phyloP scores from a whole-genome alignment of 2,329 filamentous ascomycete genomes.

The Venturiaceae sp. region DNA sequence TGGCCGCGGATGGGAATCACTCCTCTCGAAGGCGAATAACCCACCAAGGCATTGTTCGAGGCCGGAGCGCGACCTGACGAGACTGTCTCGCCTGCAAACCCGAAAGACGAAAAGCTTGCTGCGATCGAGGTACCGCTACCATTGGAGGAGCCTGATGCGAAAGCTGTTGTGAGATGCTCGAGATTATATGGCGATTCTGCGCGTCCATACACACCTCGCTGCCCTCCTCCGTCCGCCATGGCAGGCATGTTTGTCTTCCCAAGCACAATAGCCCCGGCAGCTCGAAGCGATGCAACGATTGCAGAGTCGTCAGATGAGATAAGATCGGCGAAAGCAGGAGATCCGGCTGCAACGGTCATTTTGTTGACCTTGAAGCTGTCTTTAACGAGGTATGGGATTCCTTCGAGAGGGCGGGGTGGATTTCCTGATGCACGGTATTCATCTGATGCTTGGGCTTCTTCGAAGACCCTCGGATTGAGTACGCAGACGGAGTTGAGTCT shows the following conservation, averaged over 20 bases:
- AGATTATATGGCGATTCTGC: too few relatives aligned
- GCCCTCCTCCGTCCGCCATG: slow-evolving; percentile 67
- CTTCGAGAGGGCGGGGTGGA: slow-evolving; percentile 56
- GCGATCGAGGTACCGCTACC: too few relatives aligned
- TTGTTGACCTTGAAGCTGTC: slow-evolving; percentile 62
- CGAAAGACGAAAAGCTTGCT: too few relatives aligned
- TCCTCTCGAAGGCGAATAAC: too few relatives aligned
- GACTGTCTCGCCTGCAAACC: too few relatives aligned
- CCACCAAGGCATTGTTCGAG: too few relatives aligned
- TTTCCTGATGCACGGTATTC: slow-evolving; percentile 46
- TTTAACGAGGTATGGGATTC: slow-evolving; percentile 67
- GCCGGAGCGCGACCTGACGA: too few relatives aligned
- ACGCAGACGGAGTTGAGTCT: slow-evolving; percentile 45
- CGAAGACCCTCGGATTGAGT: slow-evolving; percentile 55
- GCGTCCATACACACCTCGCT: too few relatives aligned
- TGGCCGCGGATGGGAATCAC: too few relatives aligned
- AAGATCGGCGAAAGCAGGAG: slow-evolving; percentile 56
- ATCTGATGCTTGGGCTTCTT: slow-evolving; percentile 53
- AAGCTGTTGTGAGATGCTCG: too few relatives aligned
- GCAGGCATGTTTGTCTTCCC: slow-evolving; percentile 61
- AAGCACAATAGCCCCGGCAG: slow-evolving; percentile 58
- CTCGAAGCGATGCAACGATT: slow-evolving; percentile 51
- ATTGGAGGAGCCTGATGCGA: too few relatives aligned
- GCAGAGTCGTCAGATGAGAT: slow-evolving; percentile 58
- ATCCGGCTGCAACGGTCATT: slow-evolving; percentile 66